phyloP scores from a whole-genome alignment of 106 monocot genomes.

The Cymbidium sinense region DNA sequence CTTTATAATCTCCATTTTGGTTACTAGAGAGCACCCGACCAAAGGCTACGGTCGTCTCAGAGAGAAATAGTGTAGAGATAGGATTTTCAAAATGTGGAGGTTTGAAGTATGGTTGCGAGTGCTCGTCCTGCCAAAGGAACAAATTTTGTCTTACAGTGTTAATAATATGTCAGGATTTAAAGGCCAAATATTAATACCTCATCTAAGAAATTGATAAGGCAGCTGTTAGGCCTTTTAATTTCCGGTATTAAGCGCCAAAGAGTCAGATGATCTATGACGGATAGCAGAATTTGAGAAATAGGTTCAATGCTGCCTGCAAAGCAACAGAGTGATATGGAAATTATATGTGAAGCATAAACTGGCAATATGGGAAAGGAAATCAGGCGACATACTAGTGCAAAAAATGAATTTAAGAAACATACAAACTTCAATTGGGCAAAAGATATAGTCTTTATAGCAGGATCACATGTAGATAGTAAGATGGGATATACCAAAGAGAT shows the following conservation, averaged over 20 bases:
- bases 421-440: no score
- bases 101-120: conserved; percentile 94
- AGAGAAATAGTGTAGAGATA: conserved; percentile 76
- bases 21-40: conserved; percentile 61
- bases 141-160: background rate
- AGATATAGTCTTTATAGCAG: no score
- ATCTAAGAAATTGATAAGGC: conserved; percentile 94
- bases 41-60: conserved; percentile 71
- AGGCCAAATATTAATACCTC: conserved; percentile 39
- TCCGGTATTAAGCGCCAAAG: conserved; percentile 91
- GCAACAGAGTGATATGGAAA: background rate
- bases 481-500: no score
- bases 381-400: no score
- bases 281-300: conserved; percentile 58
- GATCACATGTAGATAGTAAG: no score
- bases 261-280: conserved; percentile 73
- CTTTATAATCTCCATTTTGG: conserved; percentile 66
- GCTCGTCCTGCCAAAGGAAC: conserved; percentile 54
- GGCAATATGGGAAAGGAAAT: no score
- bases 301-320: conserved; percentile 62
- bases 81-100: conserved; percentile 94
- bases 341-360: background rate
- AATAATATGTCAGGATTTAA: background rate
- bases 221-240: conserved; percentile 79
- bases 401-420: no score